These are phyloP conservation scores for Fusarium floridanum DNA, from an alignment of 2,329 filamentous ascomycete genomes.

Conservation along the genomic window DNA sequence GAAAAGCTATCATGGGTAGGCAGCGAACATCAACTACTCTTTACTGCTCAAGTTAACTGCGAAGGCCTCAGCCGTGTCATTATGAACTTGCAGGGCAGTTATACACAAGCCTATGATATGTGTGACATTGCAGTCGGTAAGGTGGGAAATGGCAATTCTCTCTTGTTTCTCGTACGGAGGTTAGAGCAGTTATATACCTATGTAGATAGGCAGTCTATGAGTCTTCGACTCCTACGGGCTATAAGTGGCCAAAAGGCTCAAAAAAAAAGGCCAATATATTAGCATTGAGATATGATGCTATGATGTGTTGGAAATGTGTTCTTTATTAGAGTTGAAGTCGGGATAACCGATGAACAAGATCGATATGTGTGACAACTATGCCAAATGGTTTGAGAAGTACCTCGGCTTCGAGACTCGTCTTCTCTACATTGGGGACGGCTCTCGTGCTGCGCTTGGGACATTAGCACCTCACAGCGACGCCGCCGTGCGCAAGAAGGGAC, in stretches of 20 bases:
- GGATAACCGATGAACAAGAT: too few relatives aligned
- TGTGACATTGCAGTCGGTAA: too few relatives aligned
- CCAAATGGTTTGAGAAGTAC: background rate
- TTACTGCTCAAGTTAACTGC: background rate
- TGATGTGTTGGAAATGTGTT: too few relatives aligned
- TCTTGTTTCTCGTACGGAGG: too few relatives aligned
- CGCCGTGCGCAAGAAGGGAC: background rate
- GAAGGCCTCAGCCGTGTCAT: background rate
- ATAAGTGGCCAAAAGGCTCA: too few relatives aligned
- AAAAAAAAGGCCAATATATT: too few relatives aligned
- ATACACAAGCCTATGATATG: background rate
- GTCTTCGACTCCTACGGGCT: too few relatives aligned
- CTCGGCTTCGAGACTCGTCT: background rate
- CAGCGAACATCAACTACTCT: background rate
- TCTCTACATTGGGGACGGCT: background rate
- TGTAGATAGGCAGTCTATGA: too few relatives aligned
- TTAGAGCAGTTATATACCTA: too few relatives aligned
- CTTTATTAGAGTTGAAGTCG: too few relatives aligned
- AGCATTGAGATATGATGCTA: too few relatives aligned
- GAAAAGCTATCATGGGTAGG: background rate
- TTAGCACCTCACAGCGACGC: background rate
- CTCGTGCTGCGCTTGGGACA: background rate
- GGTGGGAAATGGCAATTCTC: too few relatives aligned
- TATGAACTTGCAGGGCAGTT: background rate
- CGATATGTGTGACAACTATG: background rate